A percentile compares a stretch with the other conserved stretches of the same genome.
These are phyloP conservation scores for Huntiella decipiens DNA, from an alignment of 2,329 filamentous ascomycete species.

Conservation along the genomic window DNA sequence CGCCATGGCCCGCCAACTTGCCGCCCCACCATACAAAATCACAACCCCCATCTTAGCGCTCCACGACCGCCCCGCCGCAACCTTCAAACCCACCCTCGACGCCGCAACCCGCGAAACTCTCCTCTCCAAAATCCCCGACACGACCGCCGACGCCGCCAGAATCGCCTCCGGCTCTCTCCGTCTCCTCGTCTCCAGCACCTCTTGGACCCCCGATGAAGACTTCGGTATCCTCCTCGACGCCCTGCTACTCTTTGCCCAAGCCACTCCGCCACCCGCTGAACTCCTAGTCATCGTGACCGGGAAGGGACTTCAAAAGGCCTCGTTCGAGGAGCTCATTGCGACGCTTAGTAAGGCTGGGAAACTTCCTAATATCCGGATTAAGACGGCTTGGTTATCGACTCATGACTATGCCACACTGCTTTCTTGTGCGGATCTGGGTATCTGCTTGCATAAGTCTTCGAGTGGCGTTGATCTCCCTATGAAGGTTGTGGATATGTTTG, in stretches of 20 bases:
- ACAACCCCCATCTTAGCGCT: constrained; percentile 47
- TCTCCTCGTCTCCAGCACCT: constrained; percentile 80
- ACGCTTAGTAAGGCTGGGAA: constrained; percentile 40
- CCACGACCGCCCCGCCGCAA: constrained; percentile 68
- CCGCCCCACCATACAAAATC: constrained; percentile 42
- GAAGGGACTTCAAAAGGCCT: constrained; percentile 66
- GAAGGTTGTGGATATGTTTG: constrained; percentile 99
- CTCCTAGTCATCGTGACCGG: constrained; percentile 87
- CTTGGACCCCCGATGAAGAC: constrained; percentile 94
- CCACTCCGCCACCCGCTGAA: constrained; percentile 22
- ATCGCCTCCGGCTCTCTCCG: constrained; percentile 40
- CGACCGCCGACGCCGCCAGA: constrained; percentile 36
- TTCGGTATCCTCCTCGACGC: constrained; percentile 76
- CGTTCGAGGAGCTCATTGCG: constrained; percentile 50
- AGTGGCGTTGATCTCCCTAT: constrained; percentile 93
- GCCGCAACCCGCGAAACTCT: constrained; percentile 33
- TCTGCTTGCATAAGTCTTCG: constrained; percentile 82
- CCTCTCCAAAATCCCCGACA: constrained; percentile 46
- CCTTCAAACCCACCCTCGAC: constrained; percentile 53
- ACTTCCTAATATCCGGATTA: constrained; percentile 51
- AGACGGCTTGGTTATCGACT: constrained; percentile 70
- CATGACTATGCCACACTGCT: constrained; percentile 72
- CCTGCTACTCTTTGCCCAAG: constrained; percentile 50
- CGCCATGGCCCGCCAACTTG: constrained; percentile 65
- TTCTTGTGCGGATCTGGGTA: constrained; percentile 68